Evolutionary conservation across 441 rosid species (phyloP), one percentile per base, ranked within the genome.

Genomic region (Gossypium schwendimanii): DNA sequence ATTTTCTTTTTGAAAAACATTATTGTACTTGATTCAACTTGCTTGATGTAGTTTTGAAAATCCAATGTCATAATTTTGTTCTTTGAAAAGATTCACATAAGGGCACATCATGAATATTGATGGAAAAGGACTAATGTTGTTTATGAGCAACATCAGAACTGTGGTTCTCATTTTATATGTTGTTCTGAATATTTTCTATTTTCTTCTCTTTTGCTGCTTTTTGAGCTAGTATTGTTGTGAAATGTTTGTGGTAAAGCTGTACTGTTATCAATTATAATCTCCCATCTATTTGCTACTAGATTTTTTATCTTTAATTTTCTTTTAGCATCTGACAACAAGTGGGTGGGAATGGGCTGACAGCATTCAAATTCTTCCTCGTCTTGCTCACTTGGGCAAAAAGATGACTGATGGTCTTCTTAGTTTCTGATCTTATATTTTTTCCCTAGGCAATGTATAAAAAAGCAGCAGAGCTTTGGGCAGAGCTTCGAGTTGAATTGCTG

Each of bases 391-490:
- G 33, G 70, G 24, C 55, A 21, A 21, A 47, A 45, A 65, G 49
- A 23, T 66, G 70, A 47, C 20, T 3, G 41, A 66, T 24, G 41
- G 53, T 47, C 39, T 45, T n/a, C 1, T n/a, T 53, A 21, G 74
- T 74, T 69, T 47, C 76, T 77, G 60, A 60, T 73, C 12, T 41
- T 49, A 57, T 39, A 36, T n/a, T 20, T 71, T 39, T 18, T 55
- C 72, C 20, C 58, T 76, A 93, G 98, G 97, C 89, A 69, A 93
- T 87, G 90, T 96, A 96, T 84, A 90, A 86, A 81, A 91, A 86
- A 80, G 91, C 99, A 69, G 97, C 99, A 36, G 97, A 91, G 85
- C 90, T 96, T 85, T 96, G 98, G 99, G 99, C 97, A 75, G 97
- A 93, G 83, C 86, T 96, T 80, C 95, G 99, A 60, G 91, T 91